Evolutionary conservation across 2,329 filamentous ascomycete species (phyloP), one percentile per base, ranked within the genome.

Genomic region (Diaporthe sp.): DNA sequence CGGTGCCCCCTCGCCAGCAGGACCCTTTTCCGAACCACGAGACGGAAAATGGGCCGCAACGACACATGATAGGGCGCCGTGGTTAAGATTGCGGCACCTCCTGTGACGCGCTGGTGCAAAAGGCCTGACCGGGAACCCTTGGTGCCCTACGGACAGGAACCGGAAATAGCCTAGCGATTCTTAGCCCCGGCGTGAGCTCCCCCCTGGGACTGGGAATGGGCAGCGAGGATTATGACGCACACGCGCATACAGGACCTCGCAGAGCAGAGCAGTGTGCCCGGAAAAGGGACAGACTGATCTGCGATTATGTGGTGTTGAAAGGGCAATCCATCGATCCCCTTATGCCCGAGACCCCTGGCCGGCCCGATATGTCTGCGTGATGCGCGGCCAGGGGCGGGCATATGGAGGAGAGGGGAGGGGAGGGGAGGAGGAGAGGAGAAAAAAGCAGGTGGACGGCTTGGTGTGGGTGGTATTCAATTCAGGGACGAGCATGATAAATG

Each of bases 381-480:
- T 67, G 45, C 13, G 45, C 47, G 30, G 22, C 45, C 42, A 22
- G 64, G 64, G 47, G 33, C 64, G 64, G 30, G 4, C 30, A 35
- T 52, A 67, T 50, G 22, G 42, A 35, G 40, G 40, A 50, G 30
- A 15, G 15, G 8, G 52, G 28, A 19, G 3, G 55, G 19, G 33
- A 38, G 55, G 28, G 12, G n/a, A 28, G 28, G 28, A 61, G n/a
- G n/a, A 17, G 35, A 25, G 38, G 15, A 28, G 17, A 15, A 45
- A 17, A 28, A n/a, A 28, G 4, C 8, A 3, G 30, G 54, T 13
- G 13, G 13, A n/a, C 30, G 35, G 7, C 6, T 38, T 52, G 13
- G 64, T 17, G 64, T 68, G 64, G 64, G 47, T 40, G 25, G 45
- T 12, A 68, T 68, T 17, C 42, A 67, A 30, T 67, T n/a, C 45